phyloP scores from a whole-genome alignment of 129 eudicot genomes.

The Erigeron canadensis region DNA sequence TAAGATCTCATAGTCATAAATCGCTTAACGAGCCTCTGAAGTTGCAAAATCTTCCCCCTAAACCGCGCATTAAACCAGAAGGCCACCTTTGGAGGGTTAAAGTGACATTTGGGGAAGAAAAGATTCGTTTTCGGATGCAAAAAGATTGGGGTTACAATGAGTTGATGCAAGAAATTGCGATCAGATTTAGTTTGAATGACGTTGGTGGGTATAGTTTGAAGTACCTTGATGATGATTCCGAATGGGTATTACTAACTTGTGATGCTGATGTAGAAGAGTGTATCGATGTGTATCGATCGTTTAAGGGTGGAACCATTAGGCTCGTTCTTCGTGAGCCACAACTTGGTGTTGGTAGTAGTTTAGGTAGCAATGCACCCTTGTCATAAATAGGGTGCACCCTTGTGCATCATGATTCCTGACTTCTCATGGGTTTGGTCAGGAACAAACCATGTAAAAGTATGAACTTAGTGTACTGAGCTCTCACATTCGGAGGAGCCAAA shows the following conservation, averaged over 20 bases:
- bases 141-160: slow-evolving; percentile 61
- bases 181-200: slow-evolving; percentile 59
- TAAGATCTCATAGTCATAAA: slow-evolving; percentile 61
- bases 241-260: slow-evolving; percentile 88
- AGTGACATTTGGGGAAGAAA: slow-evolving; percentile 79
- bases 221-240: slow-evolving; percentile 90
- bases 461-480: slow-evolving; percentile 3
- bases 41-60: slow-evolving; percentile 35
- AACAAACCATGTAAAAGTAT: neutral
- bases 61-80: slow-evolving; percentile 27
- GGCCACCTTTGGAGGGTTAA: slow-evolving; percentile 54
- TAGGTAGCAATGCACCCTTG: slow-evolving; percentile 56
- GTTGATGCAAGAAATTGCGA: slow-evolving; percentile 53
- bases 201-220: slow-evolving; percentile 52
- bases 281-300: slow-evolving; percentile 58
- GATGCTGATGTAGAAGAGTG: slow-evolving; percentile 92
- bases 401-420: slow-evolving; percentile 15
- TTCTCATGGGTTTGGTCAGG: neutral
- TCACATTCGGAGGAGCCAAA: neutral
- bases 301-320: slow-evolving; percentile 55
- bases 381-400: slow-evolving; percentile 16
- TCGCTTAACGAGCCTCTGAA: slow-evolving; percentile 32
- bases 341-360: slow-evolving; percentile 57
- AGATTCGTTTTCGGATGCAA: slow-evolving; percentile 67
- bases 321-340: slow-evolving; percentile 50